Evolutionary conservation across 768 basidiomycete species (phyloP).

Genomic region (Daedaleopsis sinensis): DNA sequence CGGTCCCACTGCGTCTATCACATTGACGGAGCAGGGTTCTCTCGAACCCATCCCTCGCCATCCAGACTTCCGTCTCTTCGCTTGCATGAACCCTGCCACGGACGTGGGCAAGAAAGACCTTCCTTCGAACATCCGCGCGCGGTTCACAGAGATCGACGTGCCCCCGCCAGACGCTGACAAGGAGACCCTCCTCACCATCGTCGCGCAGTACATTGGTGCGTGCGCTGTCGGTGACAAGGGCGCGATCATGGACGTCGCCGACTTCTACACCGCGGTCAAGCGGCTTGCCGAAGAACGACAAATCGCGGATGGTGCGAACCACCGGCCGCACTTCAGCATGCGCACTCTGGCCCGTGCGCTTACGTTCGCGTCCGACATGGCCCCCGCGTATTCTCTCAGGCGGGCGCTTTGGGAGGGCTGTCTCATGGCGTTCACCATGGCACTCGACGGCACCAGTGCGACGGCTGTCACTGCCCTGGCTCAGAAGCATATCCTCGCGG

Average conservation of each 20-base stretch:
- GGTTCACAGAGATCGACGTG: conserved; percentile 96
- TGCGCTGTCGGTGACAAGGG: conserved; percentile 83
- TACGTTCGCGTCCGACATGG: conserved; percentile 85
- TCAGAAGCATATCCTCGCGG: conserved; percentile 75
- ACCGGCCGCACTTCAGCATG: conserved; percentile 95
- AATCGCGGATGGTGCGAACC: conserved; percentile 93
- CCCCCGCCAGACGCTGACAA: conserved; percentile 91
- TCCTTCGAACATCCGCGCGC: conserved; percentile 83
- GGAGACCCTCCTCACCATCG: conserved; percentile 86
- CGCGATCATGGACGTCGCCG: conserved; percentile 87
- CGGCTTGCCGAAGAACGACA: conserved; percentile 68
- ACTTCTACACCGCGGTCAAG: conserved; percentile 87
- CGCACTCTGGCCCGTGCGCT: conserved; percentile 90
- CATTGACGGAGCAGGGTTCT: conserved; percentile 91
- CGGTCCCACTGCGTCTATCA: conserved; percentile 85
- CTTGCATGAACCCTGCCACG: conserved; percentile 99
- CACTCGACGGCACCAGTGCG: conserved; percentile 74
- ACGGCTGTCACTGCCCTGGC: conserved; percentile 67
- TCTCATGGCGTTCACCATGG: conserved; percentile 98
- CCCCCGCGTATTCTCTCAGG: conserved; percentile 74
- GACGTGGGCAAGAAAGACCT: conserved; percentile 99
- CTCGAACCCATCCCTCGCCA: conserved; percentile 90
- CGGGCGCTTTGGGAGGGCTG: conserved; percentile 95
- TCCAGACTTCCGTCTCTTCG: conserved; percentile 93
- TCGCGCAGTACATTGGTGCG: conserved; percentile 87